Conservation (phyloP, 2,329 filamentous ascomycete species). For the Fusarium nodosum region DNA sequence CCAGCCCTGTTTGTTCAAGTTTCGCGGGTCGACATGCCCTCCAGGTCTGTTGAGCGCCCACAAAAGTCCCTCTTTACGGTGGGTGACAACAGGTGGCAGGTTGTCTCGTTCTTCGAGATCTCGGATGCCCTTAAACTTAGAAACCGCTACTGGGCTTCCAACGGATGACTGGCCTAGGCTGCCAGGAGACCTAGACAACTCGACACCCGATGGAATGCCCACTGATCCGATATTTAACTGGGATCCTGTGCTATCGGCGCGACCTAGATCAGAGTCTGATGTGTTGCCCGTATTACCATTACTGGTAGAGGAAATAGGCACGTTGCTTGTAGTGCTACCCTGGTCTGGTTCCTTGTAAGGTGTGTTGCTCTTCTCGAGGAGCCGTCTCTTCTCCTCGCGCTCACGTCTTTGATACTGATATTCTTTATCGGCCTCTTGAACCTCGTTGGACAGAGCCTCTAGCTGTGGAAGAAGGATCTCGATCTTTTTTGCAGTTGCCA, state of each 20-base stretch:
- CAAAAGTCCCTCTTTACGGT: constrained; percentile 91
- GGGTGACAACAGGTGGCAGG: constrained; percentile 65
- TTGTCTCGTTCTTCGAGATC: constrained; percentile 88
- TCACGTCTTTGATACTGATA: constrained; percentile 97
- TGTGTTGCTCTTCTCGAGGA: constrained; percentile 88
- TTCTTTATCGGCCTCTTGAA: constrained; percentile 94
- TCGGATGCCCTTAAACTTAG: constrained; percentile 89
- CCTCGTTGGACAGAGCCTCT: constrained; percentile 88
- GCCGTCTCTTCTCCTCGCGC: constrained; percentile 91
- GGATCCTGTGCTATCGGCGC: constrained; percentile 80
- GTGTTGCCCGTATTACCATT: constrained; percentile 64
- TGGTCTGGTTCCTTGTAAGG: constrained; percentile 78
- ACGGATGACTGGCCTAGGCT: constrained; percentile 62
- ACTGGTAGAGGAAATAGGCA: constrained; percentile 50
- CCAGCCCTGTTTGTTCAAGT: constrained; percentile 97
- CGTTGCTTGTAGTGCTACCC: constrained; percentile 58
- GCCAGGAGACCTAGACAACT: constrained; percentile 70
- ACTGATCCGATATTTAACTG: constrained; percentile 66
- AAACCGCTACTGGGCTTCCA: constrained; percentile 65
- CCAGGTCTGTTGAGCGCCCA: constrained; percentile 96
- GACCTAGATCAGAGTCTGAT: constrained; percentile 77
- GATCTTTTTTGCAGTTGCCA: constrained; percentile 87
- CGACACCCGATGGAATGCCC: constrained; percentile 52
- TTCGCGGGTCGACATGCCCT: constrained; percentile 94
- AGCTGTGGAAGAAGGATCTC: constrained; percentile 89